These are phyloP conservation scores for Arthrobotrys sphaeroides DNA, from an alignment of 2,329 filamentous ascomycete species.

Conservation along the genomic window DNA sequence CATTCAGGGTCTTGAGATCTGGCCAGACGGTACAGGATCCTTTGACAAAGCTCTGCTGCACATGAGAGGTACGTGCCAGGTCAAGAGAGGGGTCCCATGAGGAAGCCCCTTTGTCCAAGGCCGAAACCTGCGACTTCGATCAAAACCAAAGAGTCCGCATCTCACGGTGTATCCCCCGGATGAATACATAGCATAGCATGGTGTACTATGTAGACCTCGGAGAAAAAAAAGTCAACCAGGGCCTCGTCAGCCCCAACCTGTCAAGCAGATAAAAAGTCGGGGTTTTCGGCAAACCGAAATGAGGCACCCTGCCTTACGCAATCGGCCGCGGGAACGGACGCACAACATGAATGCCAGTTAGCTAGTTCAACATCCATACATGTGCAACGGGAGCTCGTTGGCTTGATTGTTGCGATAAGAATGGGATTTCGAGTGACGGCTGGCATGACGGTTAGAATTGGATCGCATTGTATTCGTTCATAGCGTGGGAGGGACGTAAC, in stretches of 20 bases:
- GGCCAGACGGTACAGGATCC: not conserved
- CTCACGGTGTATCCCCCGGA: not conserved
- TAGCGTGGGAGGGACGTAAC: no score
- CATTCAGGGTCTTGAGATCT: not conserved
- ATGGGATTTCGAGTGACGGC: not conserved
- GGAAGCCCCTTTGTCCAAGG: no score
- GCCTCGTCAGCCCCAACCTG: slow-evolving; percentile 2
- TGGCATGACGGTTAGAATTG: slow-evolving; percentile 4
- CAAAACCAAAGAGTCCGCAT: not conserved
- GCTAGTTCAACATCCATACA: not conserved
- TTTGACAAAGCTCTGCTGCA: not conserved
- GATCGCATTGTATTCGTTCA: not conserved
- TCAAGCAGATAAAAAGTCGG: not conserved
- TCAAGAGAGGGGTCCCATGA: no score
- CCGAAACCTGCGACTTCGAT: no score
- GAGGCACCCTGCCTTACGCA: slow-evolving; percentile 46
- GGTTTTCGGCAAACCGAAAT: slow-evolving; percentile 47
- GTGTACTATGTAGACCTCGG: no score
- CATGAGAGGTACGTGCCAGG: no score
- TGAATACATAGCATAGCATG: no score
- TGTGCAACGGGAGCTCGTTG: slow-evolving; percentile 1
- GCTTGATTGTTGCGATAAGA: slow-evolving; percentile 20
- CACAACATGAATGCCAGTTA: slow-evolving; percentile 36
- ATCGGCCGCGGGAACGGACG: slow-evolving; percentile 50
- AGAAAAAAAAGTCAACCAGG: not conserved